Evolutionary conservation across 164 flowering plant species (phyloP), one percentile per base, ranked within the genome.

Genomic region (Magnolia officinalis): DNA sequence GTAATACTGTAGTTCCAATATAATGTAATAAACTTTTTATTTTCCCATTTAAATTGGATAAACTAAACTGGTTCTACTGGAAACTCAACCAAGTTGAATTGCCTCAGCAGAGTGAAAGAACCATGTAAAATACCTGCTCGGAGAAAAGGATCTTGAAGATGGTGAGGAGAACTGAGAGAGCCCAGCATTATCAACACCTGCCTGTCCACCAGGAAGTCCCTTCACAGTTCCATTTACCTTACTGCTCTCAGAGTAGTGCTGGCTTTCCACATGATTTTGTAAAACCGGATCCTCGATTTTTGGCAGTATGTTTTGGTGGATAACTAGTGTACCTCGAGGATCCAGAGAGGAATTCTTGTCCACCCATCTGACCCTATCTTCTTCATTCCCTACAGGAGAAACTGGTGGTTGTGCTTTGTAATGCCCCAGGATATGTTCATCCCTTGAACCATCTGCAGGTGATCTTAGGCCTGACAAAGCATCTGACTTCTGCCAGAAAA

Each of bases 131-230:
- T 79, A 93, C 94, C 97, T 89, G 83, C 73, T 81, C 59, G 91
- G 89, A 80, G 92, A 86, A 67, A 82, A 72, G 20, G 91, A 87
- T 72, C 84, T 75, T 52, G 88, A 81, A 45, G 93, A 86, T 70
- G 97, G 89, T 26, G 92, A 89, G 69, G 89, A 84, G 16, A 85
- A 75, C 66, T 83, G 93, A 72, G 91, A 85, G 72, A 82, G 51
- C 63, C 84, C 86, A 75, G 86, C 63, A 84, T 79, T 83, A 70
- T 86, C 90, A 14, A 74, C 76, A 72, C 78, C 78, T n/a, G 75
- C 75, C 68, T 75, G 86, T 69, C 81, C 85, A 76, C 84, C 80
- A 74, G 85, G 85, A 71, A 77, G 67, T 59, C 76, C 83, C 66
- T 80, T 88, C 78, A 86, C 20, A 20, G 82, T 70, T 71, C 92